These are phyloP conservation scores for Cryptomeria japonica DNA, from an alignment of 75 land plant species.

Conservation along the genomic window DNA sequence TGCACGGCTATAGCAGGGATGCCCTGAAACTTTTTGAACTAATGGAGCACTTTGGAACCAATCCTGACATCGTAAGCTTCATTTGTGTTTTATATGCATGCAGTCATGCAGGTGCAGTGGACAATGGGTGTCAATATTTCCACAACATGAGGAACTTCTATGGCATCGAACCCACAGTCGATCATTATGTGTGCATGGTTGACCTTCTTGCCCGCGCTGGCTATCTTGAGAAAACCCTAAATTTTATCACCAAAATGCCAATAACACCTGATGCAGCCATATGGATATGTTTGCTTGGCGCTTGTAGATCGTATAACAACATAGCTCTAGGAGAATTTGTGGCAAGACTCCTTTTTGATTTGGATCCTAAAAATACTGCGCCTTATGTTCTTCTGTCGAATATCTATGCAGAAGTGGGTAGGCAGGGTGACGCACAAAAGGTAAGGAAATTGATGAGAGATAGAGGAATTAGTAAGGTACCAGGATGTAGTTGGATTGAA, in stretches of 20 bases:
- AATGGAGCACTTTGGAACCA: conserved; percentile 36
- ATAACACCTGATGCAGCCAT: conserved; percentile 26
- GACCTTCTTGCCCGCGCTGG: conserved; percentile 54
- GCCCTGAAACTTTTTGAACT: conserved; percentile 27
- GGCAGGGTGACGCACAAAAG: conserved; percentile 15
- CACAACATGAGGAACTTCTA: conserved; percentile 23
- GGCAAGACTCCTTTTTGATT: conserved; percentile 10
- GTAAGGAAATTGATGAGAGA: conserved; percentile 1
- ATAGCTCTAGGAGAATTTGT: conserved; percentile 27
- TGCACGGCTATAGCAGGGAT: conserved; percentile 33
- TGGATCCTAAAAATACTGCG: conserved; percentile 30
- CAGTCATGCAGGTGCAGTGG: conserved; percentile 45
- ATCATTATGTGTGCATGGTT: conserved; percentile 57
- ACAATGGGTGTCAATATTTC: conserved; percentile 33
- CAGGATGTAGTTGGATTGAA: conserved; percentile 44
- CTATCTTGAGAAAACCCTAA: conserved; percentile 32
- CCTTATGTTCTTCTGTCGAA: conserved; percentile 36
- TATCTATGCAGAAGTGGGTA: conserved; percentile 39
- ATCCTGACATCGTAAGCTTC: conserved; percentile 49
- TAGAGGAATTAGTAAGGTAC: conserved; percentile 20
- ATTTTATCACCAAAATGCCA: conserved; percentile 33
- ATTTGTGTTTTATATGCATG: conserved; percentile 47
- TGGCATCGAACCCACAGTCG: conserved; percentile 22
- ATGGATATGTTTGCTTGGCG: conserved; percentile 49
- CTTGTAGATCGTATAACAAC: conserved; percentile 43